phyloP scores from a whole-genome alignment of 306 rosid species.

The Carpinus viminea region DNA sequence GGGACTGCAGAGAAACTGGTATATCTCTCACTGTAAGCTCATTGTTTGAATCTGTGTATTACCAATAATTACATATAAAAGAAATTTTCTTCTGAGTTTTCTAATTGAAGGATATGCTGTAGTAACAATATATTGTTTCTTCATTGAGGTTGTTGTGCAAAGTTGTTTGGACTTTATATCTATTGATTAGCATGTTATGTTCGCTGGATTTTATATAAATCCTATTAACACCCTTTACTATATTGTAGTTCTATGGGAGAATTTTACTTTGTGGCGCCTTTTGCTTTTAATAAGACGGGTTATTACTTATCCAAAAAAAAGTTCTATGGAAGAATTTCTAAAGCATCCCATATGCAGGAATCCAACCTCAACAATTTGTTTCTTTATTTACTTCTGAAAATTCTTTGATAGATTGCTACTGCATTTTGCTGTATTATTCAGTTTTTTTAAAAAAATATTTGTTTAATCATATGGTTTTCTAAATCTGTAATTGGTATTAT shows the following conservation, averaged over 20 bases:
- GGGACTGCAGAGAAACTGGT: constrained; percentile 86
- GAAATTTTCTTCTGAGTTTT: not conserved
- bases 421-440: not conserved
- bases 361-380: not conserved
- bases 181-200: not conserved
- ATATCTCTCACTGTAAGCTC: constrained; percentile 26
- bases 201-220: not conserved
- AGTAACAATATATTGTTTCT: not conserved
- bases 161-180: not conserved
- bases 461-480: not conserved
- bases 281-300: no score
- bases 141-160: not conserved
- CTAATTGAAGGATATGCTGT: not conserved
- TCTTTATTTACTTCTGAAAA: not conserved
- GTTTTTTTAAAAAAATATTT: no score
- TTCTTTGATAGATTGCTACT: not conserved
- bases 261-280: no score
- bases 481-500: no score
- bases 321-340: not conserved
- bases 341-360: not conserved
- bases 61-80: constrained; percentile 1
- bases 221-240: not conserved
- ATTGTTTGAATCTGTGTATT: constrained; percentile 12
- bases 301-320: no score
- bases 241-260: not conserved